These are phyloP conservation scores for Aspergillus cavernicola DNA, from an alignment of 495 filamentous ascomycete genomes.

Conservation along the genomic window DNA sequence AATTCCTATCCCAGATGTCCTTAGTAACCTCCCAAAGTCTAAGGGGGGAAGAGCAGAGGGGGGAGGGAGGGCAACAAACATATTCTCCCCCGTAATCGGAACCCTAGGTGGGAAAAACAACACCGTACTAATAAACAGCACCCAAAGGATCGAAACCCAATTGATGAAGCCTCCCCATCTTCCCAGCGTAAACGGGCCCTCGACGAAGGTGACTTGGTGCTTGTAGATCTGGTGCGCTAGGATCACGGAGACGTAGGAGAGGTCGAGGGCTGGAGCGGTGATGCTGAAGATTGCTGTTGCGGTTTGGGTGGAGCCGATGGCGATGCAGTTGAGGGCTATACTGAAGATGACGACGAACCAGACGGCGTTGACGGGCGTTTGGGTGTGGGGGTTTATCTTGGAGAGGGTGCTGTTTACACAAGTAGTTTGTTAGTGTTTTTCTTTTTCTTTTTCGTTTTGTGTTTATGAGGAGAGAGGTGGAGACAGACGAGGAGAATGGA, in stretches of 20 bases:
- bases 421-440: background rate
- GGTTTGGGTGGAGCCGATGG: slow-evolving; percentile 64
- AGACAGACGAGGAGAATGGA: slow-evolving; percentile 64
- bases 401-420: slow-evolving; percentile 44
- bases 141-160: slow-evolving; percentile 58
- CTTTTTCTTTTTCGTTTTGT: slow-evolving; percentile 1
- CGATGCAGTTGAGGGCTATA: slow-evolving; percentile 58
- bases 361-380: slow-evolving; percentile 65
- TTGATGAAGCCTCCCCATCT: slow-evolving; percentile 58
- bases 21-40: background rate
- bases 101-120: slow-evolving; percentile 61
- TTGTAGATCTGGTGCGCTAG: slow-evolving; percentile 60
- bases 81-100: slow-evolving; percentile 61
- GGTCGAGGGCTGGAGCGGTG: slow-evolving; percentile 65
- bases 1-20: slow-evolving; percentile 47
- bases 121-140: slow-evolving; percentile 62
- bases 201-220: slow-evolving; percentile 53
- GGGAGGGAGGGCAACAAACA: slow-evolving; percentile 36
- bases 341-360: slow-evolving; percentile 69
- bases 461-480: too few relatives aligned
- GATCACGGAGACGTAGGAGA: slow-evolving; percentile 67
- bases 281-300: slow-evolving; percentile 68
- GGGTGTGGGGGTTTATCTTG: slow-evolving; percentile 53
- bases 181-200: slow-evolving; percentile 63
- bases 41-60: background rate